A percentile compares a stretch with the other conserved stretches of the same genome.
phyloP scores from a whole-genome alignment of 1,284 basidiomycete genomes.

The Trichosporon coremiiforme region DNA sequence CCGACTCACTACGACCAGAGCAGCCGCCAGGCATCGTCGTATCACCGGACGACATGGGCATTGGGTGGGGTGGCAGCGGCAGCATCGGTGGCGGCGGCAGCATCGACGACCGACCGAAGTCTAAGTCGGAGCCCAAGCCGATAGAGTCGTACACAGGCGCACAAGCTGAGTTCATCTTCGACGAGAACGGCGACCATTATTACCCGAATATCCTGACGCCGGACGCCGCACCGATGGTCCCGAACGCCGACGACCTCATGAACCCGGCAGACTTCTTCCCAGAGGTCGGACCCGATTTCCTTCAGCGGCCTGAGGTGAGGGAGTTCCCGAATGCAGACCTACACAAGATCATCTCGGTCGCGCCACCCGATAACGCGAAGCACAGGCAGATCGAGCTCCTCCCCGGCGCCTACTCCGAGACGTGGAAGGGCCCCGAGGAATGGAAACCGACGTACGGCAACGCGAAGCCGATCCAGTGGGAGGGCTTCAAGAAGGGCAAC shows the following conservation, averaged over 20 bases:
- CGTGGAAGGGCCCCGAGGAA: constrained; percentile 44
- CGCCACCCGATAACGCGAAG: constrained; percentile 21
- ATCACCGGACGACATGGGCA: not conserved
- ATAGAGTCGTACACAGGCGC: not conserved
- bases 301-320: constrained; percentile 27
- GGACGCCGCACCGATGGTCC: constrained; percentile 43
- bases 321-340: constrained; percentile 40
- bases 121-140: constrained; percentile 21
- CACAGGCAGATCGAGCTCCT: constrained; percentile 27
- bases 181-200: constrained; percentile 44
- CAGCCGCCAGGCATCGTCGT: not conserved
- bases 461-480: constrained; percentile 40
- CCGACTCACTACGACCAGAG: not conserved
- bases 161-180: constrained; percentile 31
- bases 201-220: constrained; percentile 28
- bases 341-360: constrained; percentile 39
- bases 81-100: not conserved
- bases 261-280: constrained; percentile 39
- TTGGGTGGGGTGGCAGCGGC: not conserved
- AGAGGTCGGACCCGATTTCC: constrained; percentile 40
- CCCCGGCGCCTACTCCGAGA: constrained; percentile 34
- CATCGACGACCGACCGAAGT: not conserved
- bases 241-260: constrained; percentile 38
- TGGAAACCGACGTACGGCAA: constrained; percentile 40
- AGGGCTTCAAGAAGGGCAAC: constrained; percentile 33